Evolutionary conservation across 2,329 filamentous ascomycete species (phyloP), one percentile per base, ranked within the genome.

Genomic region (Aspergillus luchuensis): DNA sequence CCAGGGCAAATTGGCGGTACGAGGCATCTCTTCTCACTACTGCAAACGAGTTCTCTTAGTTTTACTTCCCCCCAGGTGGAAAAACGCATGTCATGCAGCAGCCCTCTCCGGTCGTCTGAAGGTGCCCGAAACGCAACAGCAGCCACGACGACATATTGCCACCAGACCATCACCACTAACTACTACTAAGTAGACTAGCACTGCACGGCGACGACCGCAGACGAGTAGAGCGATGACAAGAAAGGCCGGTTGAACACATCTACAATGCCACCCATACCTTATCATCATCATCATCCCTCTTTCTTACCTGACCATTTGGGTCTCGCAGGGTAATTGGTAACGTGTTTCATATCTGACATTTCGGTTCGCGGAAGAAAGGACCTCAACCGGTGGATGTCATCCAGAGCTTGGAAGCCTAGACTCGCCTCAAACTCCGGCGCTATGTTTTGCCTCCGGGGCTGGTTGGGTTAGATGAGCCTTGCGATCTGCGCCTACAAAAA

Each of bases 1-100:
- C 54, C 52, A 61, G 48, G 53, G 49, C 41, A 25, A 55, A 47
- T 23, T 58, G 17, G 17, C 17, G 36, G 38, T 45, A 45, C 41
- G 41, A 45, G 41, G 41, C 41, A 45, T 45, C 41, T 21, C 41
- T 8, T 21, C 41, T 8, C 19, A 21, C 41, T 45, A 21, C 41
- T 45, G 41, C 41, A 21, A 36, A 36, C 5, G 33, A 36, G 33
- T 36, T 36, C 39, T 43, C n/a, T 19, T 43, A 43, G 17, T 10
- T 43, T 43, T 43, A 43, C 39, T 19, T 25, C 30, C 30, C 30
- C 17, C 36, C 28, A 28, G 51, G 23, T 45, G 36, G 51, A 41
- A 63, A 36, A 61, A 65, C 57, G 59, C 63, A 65, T 65, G 58
- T 59, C 59, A 63, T 65, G 43, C 50, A 50, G 53, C 41, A 36